A percentile compares a stretch with the other conserved stretches of the same genome.
phyloP scores from a whole-genome alignment of 2,329 filamentous ascomycete species.

The Emmonsiellopsis sp. region DNA sequence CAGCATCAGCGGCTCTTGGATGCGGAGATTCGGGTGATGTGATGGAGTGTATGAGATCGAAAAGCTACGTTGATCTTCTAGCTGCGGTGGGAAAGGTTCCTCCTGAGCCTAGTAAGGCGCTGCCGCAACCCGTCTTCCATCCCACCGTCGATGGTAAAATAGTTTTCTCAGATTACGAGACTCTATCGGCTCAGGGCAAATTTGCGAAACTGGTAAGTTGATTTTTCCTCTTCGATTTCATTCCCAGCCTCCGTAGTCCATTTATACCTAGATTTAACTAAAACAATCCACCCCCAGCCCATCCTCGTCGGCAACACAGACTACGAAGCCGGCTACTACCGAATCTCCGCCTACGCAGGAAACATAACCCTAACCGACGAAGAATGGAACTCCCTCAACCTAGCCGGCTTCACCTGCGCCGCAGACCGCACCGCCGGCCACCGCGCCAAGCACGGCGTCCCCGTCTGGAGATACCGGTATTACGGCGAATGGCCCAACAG shows the following conservation, averaged over 20 bases:
- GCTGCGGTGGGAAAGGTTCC: constrained; percentile 6
- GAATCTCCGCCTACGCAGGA: constrained; percentile 12
- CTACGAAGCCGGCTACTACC: constrained; percentile 19
- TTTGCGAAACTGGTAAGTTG: constrained; percentile 27
- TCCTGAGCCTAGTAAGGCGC: constrained; percentile 5
- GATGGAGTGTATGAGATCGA: constrained; percentile 9
- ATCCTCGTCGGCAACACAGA: constrained; percentile 26
- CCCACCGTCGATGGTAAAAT: constrained; percentile 29
- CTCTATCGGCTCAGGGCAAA: constrained; percentile 18
- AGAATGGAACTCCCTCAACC: constrained; percentile 12
- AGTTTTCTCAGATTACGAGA: constrained; percentile 33
- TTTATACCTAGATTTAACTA: neutral
- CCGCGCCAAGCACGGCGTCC: constrained; percentile 11
- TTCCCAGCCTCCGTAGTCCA: neutral
- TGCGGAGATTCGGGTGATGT: constrained; percentile 8
- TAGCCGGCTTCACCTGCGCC: constrained; percentile 19
- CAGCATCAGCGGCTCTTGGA: constrained; percentile 5
- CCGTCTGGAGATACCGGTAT: constrained; percentile 21
- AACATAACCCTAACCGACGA: constrained; percentile 10
- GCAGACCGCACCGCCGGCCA: constrained; percentile 11
- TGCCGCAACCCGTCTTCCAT: constrained; percentile 26
- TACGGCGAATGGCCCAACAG: constrained; percentile 21
- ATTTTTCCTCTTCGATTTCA: constrained; percentile 4
- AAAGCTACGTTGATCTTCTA: constrained; percentile 3
- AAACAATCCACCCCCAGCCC: constrained; percentile 16